Percentiles rank a stretch among this genome's conserved stretches.
Conservation (phyloP, 768 basidiomycete species). For the Russula vinacea region DNA sequence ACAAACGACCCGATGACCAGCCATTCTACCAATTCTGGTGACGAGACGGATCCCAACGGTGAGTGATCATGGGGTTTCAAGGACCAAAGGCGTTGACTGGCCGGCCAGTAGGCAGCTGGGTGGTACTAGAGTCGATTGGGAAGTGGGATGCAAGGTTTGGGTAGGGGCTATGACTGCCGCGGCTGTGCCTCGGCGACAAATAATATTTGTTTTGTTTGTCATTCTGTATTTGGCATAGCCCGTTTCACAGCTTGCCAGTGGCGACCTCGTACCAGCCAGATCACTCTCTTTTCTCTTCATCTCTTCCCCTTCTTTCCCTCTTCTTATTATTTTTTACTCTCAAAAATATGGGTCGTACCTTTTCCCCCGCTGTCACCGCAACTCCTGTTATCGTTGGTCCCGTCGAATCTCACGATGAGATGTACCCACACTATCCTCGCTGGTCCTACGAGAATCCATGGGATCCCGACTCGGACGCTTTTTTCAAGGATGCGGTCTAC, state of each 20-base stretch:
- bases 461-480: slow-evolving; percentile 31
- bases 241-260: neutral
- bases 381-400: slow-evolving; percentile 24
- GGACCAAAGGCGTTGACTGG: neutral
- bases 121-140: slow-evolving; percentile 45
- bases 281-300: slow-evolving; percentile 22
- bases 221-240: neutral
- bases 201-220: neutral
- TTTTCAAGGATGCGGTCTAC: slow-evolving; percentile 30
- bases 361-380: slow-evolving; percentile 15
- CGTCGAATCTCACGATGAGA: slow-evolving; percentile 18
- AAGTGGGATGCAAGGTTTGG: slow-evolving; percentile 45
- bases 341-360: slow-evolving; percentile 29
- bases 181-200: neutral
- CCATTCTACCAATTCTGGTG: neutral
- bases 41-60: slow-evolving; percentile 6
- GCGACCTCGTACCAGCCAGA: slow-evolving; percentile 13
- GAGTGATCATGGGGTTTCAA: neutral
- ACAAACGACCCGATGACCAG: neutral
- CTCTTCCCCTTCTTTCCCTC: slow-evolving; percentile 14
- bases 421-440: slow-evolving; percentile 17
- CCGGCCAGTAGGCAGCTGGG: slow-evolving; percentile 38
- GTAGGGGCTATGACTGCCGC: slow-evolving; percentile 23
- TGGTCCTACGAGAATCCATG: slow-evolving; percentile 31
- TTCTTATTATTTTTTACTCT: slow-evolving; percentile 6